Base-by-base conservation (phyloP, 495 filamentous ascomycete species). In the Aspergillus coremiiformis region DNA sequence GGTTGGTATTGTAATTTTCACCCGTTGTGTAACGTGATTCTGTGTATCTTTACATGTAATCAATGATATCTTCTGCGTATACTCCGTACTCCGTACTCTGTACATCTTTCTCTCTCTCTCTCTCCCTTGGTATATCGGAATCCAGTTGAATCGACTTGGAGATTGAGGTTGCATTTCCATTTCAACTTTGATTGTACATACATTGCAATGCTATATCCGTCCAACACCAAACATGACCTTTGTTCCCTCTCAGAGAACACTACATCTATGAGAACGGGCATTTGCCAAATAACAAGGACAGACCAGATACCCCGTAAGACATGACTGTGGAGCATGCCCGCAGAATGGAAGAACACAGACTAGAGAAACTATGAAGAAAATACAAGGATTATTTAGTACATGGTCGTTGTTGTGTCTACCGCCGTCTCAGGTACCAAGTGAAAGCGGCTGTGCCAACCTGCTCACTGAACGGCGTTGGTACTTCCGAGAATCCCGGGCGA, bases 341-440 rank as follows among this genome's bases (percentile, higher is more conserved):
- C 53, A 49, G 47, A 55, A 57, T 54, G 48, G 35, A 51, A 61
- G 56, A 39, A 56, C 50, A n/a, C n/a, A n/a, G n/a, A n/a, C n/a
- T n/a, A 46, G 47, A 52, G 52, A 30, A 39, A 53, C 56, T 44
- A 27, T 57, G 27, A 46, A 44, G 37, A 51, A 44, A 61, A 30
- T 39, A 52, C 24, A 43, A 49, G 32, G 9, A 52, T 50, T 44
- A 57, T 33, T n/a, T n/a, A n/a, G n/a, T 33, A 44, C 42, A 47
- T 14, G 29, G 32, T 48, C 51, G 35, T 24, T 45, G 23, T 48
- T 8, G 19, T 33, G 41, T 65, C 51, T 66, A 77, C 69, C 81
- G 93, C 67, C 90, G 75, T 70, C 91, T 83, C 71, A 97, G 71
- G 69, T 96, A 98, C 91, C 92, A 98, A 67, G 85, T 87, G 61